Evolutionary conservation across 2,329 filamentous ascomycete species (phyloP), one percentile per base, ranked within the genome.

Genomic region (Sporothrix pseudoabietina): DNA sequence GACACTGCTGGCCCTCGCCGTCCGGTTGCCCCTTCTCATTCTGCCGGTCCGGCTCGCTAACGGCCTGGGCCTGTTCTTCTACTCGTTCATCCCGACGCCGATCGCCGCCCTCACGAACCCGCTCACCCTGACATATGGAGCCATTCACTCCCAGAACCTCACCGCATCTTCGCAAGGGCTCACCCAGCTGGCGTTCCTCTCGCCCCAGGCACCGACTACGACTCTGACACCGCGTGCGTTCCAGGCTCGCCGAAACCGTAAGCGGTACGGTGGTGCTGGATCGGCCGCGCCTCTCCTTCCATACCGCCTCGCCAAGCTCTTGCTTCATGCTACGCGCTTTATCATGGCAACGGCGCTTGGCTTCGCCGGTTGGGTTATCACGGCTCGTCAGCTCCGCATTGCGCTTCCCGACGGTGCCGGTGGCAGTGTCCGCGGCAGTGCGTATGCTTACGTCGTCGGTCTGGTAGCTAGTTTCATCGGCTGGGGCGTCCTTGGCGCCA

Each of bases 331-430:
- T 3, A 96, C 94, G 1, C 90, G 95, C 22, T 92, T 95, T 80
- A 92, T 98, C 78, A 97, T 98, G 89, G 93, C 94, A 0, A 89
- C 94, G 65, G 92, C 91, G 0, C 88, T 99, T 41, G 95, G 95
- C 0, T 97, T 98, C 78, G 94, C 93, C 4, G 95, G 94, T n/a
- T 99, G 96, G 96, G 93, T 98, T 9, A 92, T 93, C 65, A 97
- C 94, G 49, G 94, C 96, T 12, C 90, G 93, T 75, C 91, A 92
- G 81, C 85, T 98, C 4, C 85, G 87, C 70, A 84, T 96, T 26
- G 84, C 83, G 79, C 83, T 83, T 74, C 90, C 81, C 73, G 87
- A 84, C 54, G 86, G 86, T 30, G 26, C 39, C 9, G 72, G 73
- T 32, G 77, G 81, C 70, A 87, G 88, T 0, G 80, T 91, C 69